Conservation (phyloP, 345 rosid species). For the Salix purpurea region DNA sequence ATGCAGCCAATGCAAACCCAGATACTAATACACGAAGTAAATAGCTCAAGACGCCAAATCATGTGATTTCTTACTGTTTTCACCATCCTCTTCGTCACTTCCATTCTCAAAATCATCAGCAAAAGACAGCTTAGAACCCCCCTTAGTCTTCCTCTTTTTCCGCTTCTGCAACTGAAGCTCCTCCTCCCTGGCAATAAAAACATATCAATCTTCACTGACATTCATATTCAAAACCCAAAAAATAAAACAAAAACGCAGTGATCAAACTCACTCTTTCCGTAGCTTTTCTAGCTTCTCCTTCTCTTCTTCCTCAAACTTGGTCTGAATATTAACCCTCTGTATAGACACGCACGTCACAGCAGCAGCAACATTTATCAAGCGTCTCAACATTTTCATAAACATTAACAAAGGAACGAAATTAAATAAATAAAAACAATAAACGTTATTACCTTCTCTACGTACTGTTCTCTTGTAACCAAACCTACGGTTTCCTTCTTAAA, state of each 20-base stretch:
- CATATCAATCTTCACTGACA: not conserved
- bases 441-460: conserved; percentile 84
- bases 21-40: not conserved
- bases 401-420: not conserved
- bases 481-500: conserved; percentile 99
- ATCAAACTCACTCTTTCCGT: conserved; percentile 70
- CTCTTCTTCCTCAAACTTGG: conserved; percentile 92
- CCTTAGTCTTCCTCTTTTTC: conserved; percentile 80
- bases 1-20: not conserved
- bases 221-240: not conserved
- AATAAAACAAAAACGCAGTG: not conserved
- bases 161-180: conserved; percentile 84
- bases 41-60: not conserved
- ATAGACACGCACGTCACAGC: not conserved
- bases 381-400: not conserved
- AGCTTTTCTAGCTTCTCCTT: conserved; percentile 93
- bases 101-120: conserved; percentile 75
- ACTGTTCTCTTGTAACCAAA: conserved; percentile 92
- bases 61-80: conserved; percentile 34
- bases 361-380: not conserved
- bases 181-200: conserved; percentile 62
- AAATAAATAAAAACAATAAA: not conserved
- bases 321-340: conserved; percentile 91
- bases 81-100: conserved; percentile 67
- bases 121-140: conserved; percentile 73